These are phyloP conservation scores for Tulasnella calospora DNA, from an alignment of 768 basidiomycete species.

Conservation along the genomic window DNA sequence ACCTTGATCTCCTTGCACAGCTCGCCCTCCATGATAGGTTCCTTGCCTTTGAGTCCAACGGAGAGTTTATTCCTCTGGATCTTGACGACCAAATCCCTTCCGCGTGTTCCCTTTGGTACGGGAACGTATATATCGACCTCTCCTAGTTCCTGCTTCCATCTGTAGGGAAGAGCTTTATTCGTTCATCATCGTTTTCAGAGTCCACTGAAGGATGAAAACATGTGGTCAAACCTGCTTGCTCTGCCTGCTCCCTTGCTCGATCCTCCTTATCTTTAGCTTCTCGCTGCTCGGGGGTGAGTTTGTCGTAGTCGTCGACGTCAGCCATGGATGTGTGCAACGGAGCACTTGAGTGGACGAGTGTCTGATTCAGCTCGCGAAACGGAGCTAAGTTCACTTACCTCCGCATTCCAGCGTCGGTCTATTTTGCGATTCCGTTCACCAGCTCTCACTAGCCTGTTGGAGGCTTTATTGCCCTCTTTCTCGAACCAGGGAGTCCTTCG, in stretches of 20 bases:
- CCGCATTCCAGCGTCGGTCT: slow-evolving; percentile 14
- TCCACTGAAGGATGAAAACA: neutral
- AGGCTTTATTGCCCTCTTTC: slow-evolving; percentile 7
- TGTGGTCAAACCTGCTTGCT: slow-evolving; percentile 70
- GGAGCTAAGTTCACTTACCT: neutral
- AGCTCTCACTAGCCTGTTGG: slow-evolving; percentile 13
- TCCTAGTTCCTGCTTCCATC: slow-evolving; percentile 83
- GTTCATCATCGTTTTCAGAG: slow-evolving; percentile 20
- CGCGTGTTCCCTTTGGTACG: slow-evolving; percentile 83
- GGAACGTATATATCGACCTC: slow-evolving; percentile 81
- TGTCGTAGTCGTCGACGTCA: slow-evolving; percentile 52
- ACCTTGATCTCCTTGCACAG: slow-evolving; percentile 90
- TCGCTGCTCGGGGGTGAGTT: slow-evolving; percentile 68
- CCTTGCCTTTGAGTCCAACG: slow-evolving; percentile 79
- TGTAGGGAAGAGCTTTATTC: slow-evolving; percentile 73
- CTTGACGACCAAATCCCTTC: slow-evolving; percentile 62
- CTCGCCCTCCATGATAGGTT: slow-evolving; percentile 82
- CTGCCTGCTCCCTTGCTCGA: slow-evolving; percentile 61
- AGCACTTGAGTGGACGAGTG: neutral
- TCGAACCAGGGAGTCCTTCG: neutral
- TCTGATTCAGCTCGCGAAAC: slow-evolving; percentile 6
- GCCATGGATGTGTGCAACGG: slow-evolving; percentile 2
- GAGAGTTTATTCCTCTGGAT: slow-evolving; percentile 79
- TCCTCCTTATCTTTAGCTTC: slow-evolving; percentile 65
- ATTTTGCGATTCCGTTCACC: slow-evolving; percentile 20